Evolutionary conservation across 169 alveolate genomes (phyloP).

Genomic region (Cystoisospora suis): DNA sequence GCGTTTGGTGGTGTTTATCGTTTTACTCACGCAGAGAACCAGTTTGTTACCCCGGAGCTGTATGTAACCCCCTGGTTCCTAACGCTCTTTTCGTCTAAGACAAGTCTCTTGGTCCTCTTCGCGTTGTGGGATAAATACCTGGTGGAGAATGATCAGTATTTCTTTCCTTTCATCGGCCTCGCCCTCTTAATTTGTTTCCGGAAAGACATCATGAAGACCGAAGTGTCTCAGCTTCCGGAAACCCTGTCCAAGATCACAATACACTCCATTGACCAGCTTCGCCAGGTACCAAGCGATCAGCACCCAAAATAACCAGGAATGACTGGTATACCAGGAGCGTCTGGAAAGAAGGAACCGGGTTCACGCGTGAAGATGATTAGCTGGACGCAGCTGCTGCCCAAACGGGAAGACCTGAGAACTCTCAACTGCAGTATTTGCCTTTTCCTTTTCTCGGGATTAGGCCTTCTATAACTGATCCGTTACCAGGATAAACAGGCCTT

Average conservation of each 20-base stretch:
- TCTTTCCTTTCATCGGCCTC: slow-evolving; percentile 71
- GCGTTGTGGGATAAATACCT: slow-evolving; percentile 71
- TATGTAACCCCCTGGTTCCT: slow-evolving; percentile 80
- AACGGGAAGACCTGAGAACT: too few species aligned
- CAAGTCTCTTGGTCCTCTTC: slow-evolving; percentile 65
- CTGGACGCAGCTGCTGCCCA: not conserved
- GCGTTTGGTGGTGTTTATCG: not conserved
- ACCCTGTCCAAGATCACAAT: slow-evolving; percentile 59
- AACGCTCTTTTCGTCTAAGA: slow-evolving; percentile 76
- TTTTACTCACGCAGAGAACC: slow-evolving; percentile 68
- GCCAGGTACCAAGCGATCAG: slow-evolving; percentile 5
- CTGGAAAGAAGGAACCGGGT: too few species aligned
- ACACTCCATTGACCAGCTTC: slow-evolving; percentile 36
- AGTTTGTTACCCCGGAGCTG: slow-evolving; percentile 75
- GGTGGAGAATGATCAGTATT: slow-evolving; percentile 69
- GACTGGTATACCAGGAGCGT: too few species aligned
- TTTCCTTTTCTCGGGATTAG: too few species aligned
- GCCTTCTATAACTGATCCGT: too few species aligned
- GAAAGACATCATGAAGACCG: slow-evolving; percentile 32
- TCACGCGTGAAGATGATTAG: too few species aligned
- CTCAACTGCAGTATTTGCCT: too few species aligned
- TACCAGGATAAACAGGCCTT: too few species aligned
- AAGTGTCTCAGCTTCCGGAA: slow-evolving; percentile 66
- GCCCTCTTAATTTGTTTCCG: slow-evolving; percentile 73
- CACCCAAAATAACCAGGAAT: too few species aligned